phyloP scores from a whole-genome alignment of 805 yeast genomes.

The Monosporozyma aquatica region DNA sequence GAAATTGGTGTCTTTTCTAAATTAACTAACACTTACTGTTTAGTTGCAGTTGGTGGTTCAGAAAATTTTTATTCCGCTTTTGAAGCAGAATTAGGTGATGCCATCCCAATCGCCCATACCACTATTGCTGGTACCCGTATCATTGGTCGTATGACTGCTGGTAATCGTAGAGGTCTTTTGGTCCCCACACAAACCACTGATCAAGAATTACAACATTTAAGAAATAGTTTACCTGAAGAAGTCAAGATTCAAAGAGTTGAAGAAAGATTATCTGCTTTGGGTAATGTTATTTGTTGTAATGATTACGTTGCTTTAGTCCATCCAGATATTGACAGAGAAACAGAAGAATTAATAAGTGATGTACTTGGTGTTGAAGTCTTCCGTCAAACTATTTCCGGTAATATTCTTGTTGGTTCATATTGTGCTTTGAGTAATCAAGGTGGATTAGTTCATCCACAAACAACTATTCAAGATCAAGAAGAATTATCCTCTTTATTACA shows the following conservation, averaged over 20 bases:
- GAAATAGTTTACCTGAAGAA: conserved; percentile 91
- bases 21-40: conserved; percentile 89
- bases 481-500: conserved; percentile 91
- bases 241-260: conserved; percentile 97
- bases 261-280: conserved; percentile 92
- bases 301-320: conserved; percentile 98
- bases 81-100: conserved; percentile 95
- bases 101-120: conserved; percentile 91
- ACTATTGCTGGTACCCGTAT: conserved; percentile 98
- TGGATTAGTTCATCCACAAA: conserved; percentile 96
- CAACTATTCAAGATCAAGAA: conserved; percentile 95
- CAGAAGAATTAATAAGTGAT: conserved; percentile 96
- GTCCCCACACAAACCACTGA: conserved; percentile 98
- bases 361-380: conserved; percentile 97
- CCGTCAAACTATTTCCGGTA: conserved; percentile 98
- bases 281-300: conserved; percentile 96
- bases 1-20: conserved; percentile 93
- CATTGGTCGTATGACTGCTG: conserved; percentile 96
- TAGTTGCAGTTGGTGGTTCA: conserved; percentile 96
- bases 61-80: conserved; percentile 83
- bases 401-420: conserved; percentile 94
- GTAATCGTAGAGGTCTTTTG: conserved; percentile 92
- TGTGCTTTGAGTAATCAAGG: conserved; percentile 95
- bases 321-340: conserved; percentile 98
- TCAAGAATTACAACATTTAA: conserved; percentile 93